These are phyloP conservation scores for Seminavis robusta DNA, from an alignment of 108 stramenopile genomes.

Conservation along the genomic window DNA sequence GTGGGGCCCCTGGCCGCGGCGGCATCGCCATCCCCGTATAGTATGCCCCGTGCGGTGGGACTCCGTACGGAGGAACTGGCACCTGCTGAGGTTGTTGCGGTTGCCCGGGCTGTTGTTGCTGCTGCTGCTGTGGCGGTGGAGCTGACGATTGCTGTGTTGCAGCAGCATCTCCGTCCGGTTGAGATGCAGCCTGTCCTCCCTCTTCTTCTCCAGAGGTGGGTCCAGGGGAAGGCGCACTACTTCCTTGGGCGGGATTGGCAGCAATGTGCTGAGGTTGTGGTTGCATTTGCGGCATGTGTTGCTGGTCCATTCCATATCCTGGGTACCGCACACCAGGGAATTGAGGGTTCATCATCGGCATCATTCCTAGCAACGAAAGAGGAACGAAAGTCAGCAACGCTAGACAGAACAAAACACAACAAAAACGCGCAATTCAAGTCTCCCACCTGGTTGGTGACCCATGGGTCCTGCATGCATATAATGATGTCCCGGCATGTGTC, in stretches of 20 bases:
- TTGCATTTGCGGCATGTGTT: slow-evolving; percentile 34
- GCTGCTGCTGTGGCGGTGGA: slow-evolving; percentile 27
- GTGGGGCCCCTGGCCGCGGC: slow-evolving; percentile 20
- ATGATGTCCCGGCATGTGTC: slow-evolving; percentile 3
- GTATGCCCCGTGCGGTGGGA: slow-evolving; percentile 39
- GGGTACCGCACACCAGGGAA: slow-evolving; percentile 52
- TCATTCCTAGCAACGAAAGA: slow-evolving; percentile 48
- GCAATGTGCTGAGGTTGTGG: slow-evolving; percentile 15
- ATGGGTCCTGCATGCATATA: not conserved
- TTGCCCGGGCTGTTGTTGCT: slow-evolving; percentile 40
- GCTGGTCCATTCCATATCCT: slow-evolving; percentile 45
- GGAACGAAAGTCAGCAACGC: not conserved
- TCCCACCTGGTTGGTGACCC: not conserved
- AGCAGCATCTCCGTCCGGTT: slow-evolving; percentile 17
- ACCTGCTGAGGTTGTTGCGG: slow-evolving; percentile 29
- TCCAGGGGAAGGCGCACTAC: not conserved
- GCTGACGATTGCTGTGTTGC: slow-evolving; percentile 28
- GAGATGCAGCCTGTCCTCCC: slow-evolving; percentile 7
- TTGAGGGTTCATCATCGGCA: slow-evolving; percentile 69
- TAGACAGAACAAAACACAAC: not conserved
- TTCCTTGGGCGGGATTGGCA: not conserved
- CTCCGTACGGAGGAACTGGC: slow-evolving; percentile 30
- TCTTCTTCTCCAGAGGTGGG: slow-evolving; percentile 6
- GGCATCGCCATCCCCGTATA: slow-evolving; percentile 37
- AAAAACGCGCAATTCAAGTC: not conserved